Percentiles rank a stretch among this genome's conserved stretches.
These are phyloP conservation scores for Sporothrix euskadiensis DNA, from an alignment of 2,329 filamentous ascomycete genomes.

Conservation along the genomic window DNA sequence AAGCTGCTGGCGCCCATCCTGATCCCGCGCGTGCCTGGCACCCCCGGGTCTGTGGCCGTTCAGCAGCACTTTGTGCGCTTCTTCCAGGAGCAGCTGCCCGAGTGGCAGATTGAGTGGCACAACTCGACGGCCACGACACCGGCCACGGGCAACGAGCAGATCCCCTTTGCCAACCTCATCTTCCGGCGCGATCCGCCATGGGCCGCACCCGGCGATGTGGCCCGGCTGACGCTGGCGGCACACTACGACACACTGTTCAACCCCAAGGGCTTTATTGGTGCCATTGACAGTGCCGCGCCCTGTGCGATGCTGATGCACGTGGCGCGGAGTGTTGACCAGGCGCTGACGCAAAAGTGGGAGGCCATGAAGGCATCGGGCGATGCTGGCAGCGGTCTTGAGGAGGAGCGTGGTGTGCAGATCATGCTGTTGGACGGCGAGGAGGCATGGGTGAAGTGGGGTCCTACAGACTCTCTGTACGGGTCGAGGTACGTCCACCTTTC, in stretches of 20 bases:
- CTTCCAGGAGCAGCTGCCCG: constrained; percentile 71
- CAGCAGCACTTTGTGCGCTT: constrained; percentile 83
- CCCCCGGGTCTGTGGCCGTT: constrained; percentile 68
- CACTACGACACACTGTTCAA: constrained; percentile 87
- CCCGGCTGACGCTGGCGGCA: constrained; percentile 80
- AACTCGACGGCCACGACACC: constrained; percentile 89
- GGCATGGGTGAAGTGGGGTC: constrained; percentile 79
- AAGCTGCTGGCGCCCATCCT: constrained; percentile 82
- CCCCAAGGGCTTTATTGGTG: constrained; percentile 86
- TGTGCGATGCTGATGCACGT: constrained; percentile 92
- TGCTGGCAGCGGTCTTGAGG: constrained; percentile 60
- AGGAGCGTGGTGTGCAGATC: constrained; percentile 82
- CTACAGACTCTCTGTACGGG: constrained; percentile 83
- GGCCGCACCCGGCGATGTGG: constrained; percentile 70
- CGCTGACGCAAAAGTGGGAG: constrained; percentile 79
- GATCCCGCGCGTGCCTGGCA: constrained; percentile 84
- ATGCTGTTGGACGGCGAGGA: constrained; percentile 92
- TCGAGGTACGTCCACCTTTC: constrained; percentile 58
- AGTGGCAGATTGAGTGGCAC: constrained; percentile 80
- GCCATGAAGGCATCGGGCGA: constrained; percentile 64
- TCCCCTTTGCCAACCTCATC: constrained; percentile 87
- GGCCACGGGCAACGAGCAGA: constrained; percentile 64
- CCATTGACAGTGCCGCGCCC: constrained; percentile 88
- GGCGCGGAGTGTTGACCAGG: constrained; percentile 75
- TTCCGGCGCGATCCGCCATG: constrained; percentile 87